Evolutionary conservation across 768 basidiomycete genomes (phyloP), one percentile per base, ranked within the genome.

Genomic region (Jaapia argillacea): DNA sequence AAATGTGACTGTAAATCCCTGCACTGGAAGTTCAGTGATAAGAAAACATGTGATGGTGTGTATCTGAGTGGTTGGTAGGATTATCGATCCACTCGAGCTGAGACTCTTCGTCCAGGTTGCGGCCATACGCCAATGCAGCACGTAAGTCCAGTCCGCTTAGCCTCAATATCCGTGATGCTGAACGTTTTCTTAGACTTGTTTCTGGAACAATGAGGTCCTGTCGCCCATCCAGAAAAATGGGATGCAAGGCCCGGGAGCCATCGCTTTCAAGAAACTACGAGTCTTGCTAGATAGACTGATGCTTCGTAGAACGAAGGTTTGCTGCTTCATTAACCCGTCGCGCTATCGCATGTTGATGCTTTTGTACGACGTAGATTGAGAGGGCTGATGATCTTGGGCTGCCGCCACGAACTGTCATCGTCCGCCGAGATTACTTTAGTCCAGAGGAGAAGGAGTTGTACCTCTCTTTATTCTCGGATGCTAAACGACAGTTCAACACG

Each of bases 371-470:
- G 4, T 42, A 97, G 82, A 69, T 97, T 36, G 87, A 99, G 76
- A 75, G 85, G 44, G 94, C 94, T 1, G 96, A 99, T 56, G 96
- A 99, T 58, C 75, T 99, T 20, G 96, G 91, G 4, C 65, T 98
- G 16, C 96, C 96, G 5, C 96, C 96, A 5, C 74, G 96, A 28
- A 92, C 81, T 0, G 85, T 99, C 18, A 71, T 87, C 39, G 80
- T 99, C 45, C 77, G 90, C 36, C 69, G 81, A 41, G 94, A 98
- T 59, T 86, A 84, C 61, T 98, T 98, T 69, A 92, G 88, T 50
- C 85, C 89, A 0, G 93, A 96, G 61, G 96, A 99, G 66, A 97
- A 92, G 58, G 96, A 99, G 54, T 66, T 97, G 3, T 96, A 94
- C 58, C 71, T 81, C 25, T 90, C 87, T 1, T 66, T 99, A 22